Conservation (phyloP, 768 basidiomycete species). For the Amanita brunnescens region DNA sequence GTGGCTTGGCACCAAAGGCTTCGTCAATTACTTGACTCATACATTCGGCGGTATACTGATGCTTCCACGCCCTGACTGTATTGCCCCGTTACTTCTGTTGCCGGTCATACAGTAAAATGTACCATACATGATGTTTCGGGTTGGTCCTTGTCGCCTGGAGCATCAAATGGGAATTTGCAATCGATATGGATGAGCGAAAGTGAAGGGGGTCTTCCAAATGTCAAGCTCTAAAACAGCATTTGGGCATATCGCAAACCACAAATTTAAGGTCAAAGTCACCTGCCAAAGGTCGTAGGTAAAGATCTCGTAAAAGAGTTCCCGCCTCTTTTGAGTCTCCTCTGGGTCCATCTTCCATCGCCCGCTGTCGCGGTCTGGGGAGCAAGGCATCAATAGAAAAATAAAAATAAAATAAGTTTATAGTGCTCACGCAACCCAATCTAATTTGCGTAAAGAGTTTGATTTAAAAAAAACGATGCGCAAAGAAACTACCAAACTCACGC, state of each 20-base stretch:
- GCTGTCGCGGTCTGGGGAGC: slow-evolving; percentile 51
- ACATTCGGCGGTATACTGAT: slow-evolving; percentile 53
- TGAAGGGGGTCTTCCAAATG: slow-evolving; percentile 64
- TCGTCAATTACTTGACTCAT: slow-evolving; percentile 57
- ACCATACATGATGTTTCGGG: slow-evolving; percentile 55
- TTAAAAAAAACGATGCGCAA: neutral
- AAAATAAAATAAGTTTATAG: slow-evolving; percentile 9
- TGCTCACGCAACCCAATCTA: slow-evolving; percentile 63
- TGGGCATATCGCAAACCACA: slow-evolving; percentile 4
- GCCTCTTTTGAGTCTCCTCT: slow-evolving; percentile 49
- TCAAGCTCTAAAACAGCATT: slow-evolving; percentile 42
- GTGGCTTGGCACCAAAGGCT: slow-evolving; percentile 55
- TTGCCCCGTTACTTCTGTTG: slow-evolving; percentile 3
- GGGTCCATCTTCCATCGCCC: slow-evolving; percentile 52
- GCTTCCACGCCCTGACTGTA: slow-evolving; percentile 62
- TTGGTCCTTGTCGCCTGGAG: slow-evolving; percentile 37
- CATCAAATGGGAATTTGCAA: slow-evolving; percentile 41
- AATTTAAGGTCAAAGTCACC: slow-evolving; percentile 26
- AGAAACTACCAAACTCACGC: slow-evolving; percentile 35
- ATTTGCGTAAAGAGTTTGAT: slow-evolving; percentile 12
- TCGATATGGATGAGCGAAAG: slow-evolving; percentile 50
- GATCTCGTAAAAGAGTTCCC: slow-evolving; percentile 57
- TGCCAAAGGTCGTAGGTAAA: slow-evolving; percentile 65
- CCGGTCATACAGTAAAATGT: slow-evolving; percentile 1
- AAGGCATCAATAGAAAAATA: neutral